Evolutionary conservation across 2,329 filamentous ascomycete species (phyloP), one percentile per base, ranked within the genome.

Genomic region (Diaporthe sp.): DNA sequence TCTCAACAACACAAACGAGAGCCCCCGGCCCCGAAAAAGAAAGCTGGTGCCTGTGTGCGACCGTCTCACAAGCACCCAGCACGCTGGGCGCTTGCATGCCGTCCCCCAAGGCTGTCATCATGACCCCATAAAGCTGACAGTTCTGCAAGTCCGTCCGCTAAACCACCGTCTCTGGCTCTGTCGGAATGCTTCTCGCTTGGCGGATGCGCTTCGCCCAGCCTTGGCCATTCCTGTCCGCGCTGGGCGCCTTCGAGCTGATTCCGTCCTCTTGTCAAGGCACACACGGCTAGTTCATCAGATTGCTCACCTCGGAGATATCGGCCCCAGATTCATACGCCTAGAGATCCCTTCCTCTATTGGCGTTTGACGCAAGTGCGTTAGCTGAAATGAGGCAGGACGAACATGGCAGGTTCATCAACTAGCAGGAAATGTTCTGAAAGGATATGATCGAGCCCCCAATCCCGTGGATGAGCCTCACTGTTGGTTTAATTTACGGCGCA

Each of bases 151-250:
- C 44, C 3, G 46, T 46, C 44, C 46, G 62, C 28, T 53, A 17
- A 17, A 53, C 7, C 19, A 51, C 19, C 31, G n/a, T 37, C 4
- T 51, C 46, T 68, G 62, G 44, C 46, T 53, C n/a, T 37, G 62
- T 51, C 62, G 65, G 44, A 37, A 28, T 53, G 34, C 46, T 10
- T 39, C 49, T 53, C 22, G 44, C 46, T 68, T 53, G 65, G 65
- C 46, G 34, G 15, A 49, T 19, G 31, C 28, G 19, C 62, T 68
- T n/a, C 31, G 65, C 46, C 31, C 49, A 39, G 65, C 65, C 46
- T 53, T 68, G 46, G 46, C 49, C 49, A 53, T 53, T 53, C 46
- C 22, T 68, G 46, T 68, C 65, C 31, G 46, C 15, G 25, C 65
- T 53, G 31, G 65, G 65, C 13, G 15, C 2, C 46, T 9, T 53